phyloP scores from a whole-genome alignment of 768 basidiomycete genomes.

The Saitozyma podzolica region DNA sequence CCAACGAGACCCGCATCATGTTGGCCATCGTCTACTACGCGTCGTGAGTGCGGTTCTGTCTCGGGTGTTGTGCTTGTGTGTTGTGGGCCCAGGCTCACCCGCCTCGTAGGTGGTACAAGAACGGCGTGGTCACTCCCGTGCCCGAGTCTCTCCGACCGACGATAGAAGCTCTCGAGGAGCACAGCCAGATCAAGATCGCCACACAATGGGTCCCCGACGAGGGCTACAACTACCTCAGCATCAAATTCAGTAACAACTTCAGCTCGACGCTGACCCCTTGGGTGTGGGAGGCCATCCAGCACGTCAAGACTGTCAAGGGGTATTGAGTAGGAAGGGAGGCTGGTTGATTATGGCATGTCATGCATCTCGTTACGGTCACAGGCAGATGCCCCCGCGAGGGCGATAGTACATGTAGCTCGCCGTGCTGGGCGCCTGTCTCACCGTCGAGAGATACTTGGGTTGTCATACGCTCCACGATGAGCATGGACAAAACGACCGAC shows the following conservation, averaged over 20 bases:
- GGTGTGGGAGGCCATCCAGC: constrained; percentile 15
- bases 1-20: constrained; percentile 6
- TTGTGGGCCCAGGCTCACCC: background rate
- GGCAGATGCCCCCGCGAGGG: no score
- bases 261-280: constrained; percentile 8
- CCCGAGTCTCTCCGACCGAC: constrained; percentile 7
- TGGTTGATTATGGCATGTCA: no score
- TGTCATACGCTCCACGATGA: no score
- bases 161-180: constrained; percentile 5
- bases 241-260: constrained; percentile 14
- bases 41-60: background rate
- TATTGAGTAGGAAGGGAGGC: background rate
- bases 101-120: constrained; percentile 4
- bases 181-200: constrained; percentile 1
- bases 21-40: constrained; percentile 8
- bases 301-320: constrained; percentile 11
- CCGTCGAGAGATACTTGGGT: no score
- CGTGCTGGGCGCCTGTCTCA: no score
- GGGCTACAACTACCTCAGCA: constrained; percentile 10
- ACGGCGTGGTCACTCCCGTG: constrained; percentile 4
- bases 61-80: no score
- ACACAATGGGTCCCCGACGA: constrained; percentile 9
- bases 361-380: no score
- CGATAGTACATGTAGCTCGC: no score
- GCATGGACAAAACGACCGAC: no score